Base-by-base conservation (phyloP, 352 stramenopile species). In the Phytophthora ohioensis region DNA sequence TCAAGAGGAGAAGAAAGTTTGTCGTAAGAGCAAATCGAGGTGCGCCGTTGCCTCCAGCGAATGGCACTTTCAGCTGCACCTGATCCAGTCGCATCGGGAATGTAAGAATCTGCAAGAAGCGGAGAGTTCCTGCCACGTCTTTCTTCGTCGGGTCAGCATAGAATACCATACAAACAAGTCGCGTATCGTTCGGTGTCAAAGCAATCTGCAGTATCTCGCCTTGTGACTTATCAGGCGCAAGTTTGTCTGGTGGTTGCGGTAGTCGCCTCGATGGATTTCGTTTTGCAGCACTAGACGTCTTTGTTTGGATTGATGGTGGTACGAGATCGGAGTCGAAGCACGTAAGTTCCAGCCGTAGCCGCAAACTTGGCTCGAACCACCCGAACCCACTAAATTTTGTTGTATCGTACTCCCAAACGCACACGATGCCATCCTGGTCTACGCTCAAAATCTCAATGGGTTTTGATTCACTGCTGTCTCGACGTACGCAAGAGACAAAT, bases 91-190 rank as follows among this genome's bases (percentile, higher is more conserved):
- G 31, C 38, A 81, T 68, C 4, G 56, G 57, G 2, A 57, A 64
- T 7, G 68, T 70, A 30, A 72, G 38, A 48, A 88, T n/a, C 49
- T 84, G 78, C 2, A 82, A 34, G 30, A 87, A 84, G 3, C 59
- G 64, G 27, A 86, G 62, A 38, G 49, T 69, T 32, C 71, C 68
- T 31, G 38, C 21, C 4, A 57, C 64, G 48, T 64, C 64, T 30
- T 78, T 78, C 21, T 61, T 76, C 2, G 53, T 56, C 30, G 65
- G 43, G 17, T 69, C 67, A 11, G 67, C 53, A 13, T 63, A 71
- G 27, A 76, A 88, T 1, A 87, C 48, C 82, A 88, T 88, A 31
- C 76, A 59, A 2, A 90, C 76, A 8, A 90, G 58, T 11, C 71
- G 69, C 5, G 64, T 64, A 27, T 73, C 52, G 30, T 86, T 69